phyloP scores from a whole-genome alignment of 2,329 filamentous ascomycete species.

The Phialophora chinensis region DNA sequence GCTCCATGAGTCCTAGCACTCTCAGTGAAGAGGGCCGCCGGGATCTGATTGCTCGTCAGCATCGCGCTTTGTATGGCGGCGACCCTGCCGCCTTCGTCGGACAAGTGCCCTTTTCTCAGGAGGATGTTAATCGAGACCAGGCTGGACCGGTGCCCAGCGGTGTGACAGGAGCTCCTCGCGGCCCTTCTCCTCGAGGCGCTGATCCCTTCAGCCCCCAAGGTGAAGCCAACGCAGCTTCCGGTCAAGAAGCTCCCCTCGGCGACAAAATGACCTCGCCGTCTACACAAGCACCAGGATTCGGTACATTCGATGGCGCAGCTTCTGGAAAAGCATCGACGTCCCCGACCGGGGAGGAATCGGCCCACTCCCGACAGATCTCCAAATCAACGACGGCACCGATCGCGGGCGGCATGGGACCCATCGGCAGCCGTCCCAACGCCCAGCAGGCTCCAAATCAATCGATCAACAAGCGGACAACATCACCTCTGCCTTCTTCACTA shows the following conservation, averaged over 20 bases:
- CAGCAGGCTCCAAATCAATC: slow-evolving; percentile 61
- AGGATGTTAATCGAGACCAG: slow-evolving; percentile 70
- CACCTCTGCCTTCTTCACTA: slow-evolving; percentile 87
- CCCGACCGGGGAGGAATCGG: slow-evolving; percentile 73
- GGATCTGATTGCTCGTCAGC: slow-evolving; percentile 93
- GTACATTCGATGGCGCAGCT: slow-evolving; percentile 67
- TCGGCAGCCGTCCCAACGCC: slow-evolving; percentile 82
- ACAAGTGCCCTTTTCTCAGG: slow-evolving; percentile 70
- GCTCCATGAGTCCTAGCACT: slow-evolving; percentile 79
- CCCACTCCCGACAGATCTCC: slow-evolving; percentile 70
- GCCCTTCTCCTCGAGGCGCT: slow-evolving; percentile 79
- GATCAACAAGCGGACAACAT: slow-evolving; percentile 82
- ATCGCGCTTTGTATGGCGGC: slow-evolving; percentile 88
- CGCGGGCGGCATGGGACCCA: slow-evolving; percentile 78
- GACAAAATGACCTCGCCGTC: slow-evolving; percentile 68
- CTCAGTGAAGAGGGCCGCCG: slow-evolving; percentile 97
- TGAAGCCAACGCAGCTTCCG: slow-evolving; percentile 18
- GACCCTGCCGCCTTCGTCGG: slow-evolving; percentile 70
- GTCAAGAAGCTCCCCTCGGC: slow-evolving; percentile 51
- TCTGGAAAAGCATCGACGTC: slow-evolving; percentile 85
- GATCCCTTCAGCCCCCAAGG: slow-evolving; percentile 64
- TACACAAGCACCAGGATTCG: slow-evolving; percentile 57
- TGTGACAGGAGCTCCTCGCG: slow-evolving; percentile 61
- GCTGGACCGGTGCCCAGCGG: slow-evolving; percentile 63
- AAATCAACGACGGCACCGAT: slow-evolving; percentile 59